phyloP scores from a whole-genome alignment of 2,329 filamentous ascomycete genomes.

The Cladosporium sp. region DNA sequence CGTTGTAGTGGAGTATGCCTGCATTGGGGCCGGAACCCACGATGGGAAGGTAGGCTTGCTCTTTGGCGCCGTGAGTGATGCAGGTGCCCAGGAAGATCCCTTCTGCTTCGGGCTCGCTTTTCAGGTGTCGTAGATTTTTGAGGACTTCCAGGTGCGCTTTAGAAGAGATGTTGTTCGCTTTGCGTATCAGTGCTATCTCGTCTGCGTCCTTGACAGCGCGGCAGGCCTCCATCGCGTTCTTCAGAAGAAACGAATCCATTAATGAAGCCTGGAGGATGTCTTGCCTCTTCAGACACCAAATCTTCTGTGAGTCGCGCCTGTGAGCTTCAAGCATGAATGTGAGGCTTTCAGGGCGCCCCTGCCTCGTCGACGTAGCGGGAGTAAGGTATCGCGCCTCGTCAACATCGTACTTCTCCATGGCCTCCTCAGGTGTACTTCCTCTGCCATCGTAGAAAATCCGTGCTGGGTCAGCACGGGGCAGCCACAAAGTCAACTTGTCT shows the following conservation, averaged over 20 bases:
- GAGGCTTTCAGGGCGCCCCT: neutral
- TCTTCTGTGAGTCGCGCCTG: neutral
- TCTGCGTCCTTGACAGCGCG: constrained; percentile 81
- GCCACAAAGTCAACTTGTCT: constrained; percentile 74
- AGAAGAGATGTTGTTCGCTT: constrained; percentile 73
- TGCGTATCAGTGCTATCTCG: constrained; percentile 74
- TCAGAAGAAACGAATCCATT: neutral
- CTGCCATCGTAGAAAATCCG: constrained; percentile 91
- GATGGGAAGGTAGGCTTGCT: constrained; percentile 84
- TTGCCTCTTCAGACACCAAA: neutral
- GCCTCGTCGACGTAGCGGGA: neutral
- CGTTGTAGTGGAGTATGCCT: constrained; percentile 77
- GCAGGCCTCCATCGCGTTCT: constrained; percentile 55
- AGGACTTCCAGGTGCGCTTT: constrained; percentile 70
- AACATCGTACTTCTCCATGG: constrained; percentile 69
- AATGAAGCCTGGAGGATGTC: neutral
- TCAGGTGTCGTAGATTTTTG: constrained; percentile 53
- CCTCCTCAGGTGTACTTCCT: constrained; percentile 70
- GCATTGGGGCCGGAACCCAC: constrained; percentile 78
- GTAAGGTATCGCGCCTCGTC: constrained; percentile 57
- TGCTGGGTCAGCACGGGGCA: constrained; percentile 81
- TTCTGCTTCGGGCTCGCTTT: constrained; percentile 77
- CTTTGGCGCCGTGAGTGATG: constrained; percentile 63
- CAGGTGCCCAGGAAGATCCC: constrained; percentile 69
- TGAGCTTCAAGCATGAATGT: neutral